phyloP scores from a whole-genome alignment of 306 rosid genomes.

The Cicer chorassanicum region DNA sequence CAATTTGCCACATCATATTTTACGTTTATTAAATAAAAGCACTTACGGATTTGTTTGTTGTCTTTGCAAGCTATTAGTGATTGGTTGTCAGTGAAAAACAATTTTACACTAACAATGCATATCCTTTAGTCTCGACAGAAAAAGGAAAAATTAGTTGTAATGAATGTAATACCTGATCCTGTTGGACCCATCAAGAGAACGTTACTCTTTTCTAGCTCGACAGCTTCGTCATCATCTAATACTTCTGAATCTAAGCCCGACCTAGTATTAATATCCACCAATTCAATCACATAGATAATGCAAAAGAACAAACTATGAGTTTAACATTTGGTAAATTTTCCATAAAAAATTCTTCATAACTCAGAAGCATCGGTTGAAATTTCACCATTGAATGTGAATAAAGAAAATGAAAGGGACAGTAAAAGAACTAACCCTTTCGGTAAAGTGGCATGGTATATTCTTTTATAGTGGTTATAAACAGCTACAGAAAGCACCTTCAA shows the following conservation, averaged over 20 bases:
- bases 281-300: constrained; percentile 43
- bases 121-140: background rate
- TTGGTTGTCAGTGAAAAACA: too few relatives aligned
- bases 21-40: too few relatives aligned
- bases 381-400: background rate
- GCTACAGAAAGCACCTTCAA: constrained; percentile 96
- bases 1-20: too few relatives aligned
- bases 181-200: constrained; percentile 99
- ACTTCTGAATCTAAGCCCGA: constrained; percentile 61
- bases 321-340: constrained; percentile 26
- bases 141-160: background rate
- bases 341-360: background rate
- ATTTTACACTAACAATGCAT: too few relatives aligned
- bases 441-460: constrained; percentile 77
- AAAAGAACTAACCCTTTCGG: constrained; percentile 75
- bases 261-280: constrained; percentile 57
- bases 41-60: too few relatives aligned
- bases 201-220: constrained; percentile 96
- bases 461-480: constrained; percentile 94
- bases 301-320: constrained; percentile 26
- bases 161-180: constrained; percentile 75
- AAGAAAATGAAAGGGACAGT: constrained; percentile 22
- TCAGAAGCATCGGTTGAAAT: background rate
- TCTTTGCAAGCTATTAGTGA: too few relatives aligned
- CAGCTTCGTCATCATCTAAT: constrained; percentile 71